These are phyloP conservation scores for Endogone sp. DNA, from an alignment of 192 early-diverging fungal genomes.

Conservation along the genomic window DNA sequence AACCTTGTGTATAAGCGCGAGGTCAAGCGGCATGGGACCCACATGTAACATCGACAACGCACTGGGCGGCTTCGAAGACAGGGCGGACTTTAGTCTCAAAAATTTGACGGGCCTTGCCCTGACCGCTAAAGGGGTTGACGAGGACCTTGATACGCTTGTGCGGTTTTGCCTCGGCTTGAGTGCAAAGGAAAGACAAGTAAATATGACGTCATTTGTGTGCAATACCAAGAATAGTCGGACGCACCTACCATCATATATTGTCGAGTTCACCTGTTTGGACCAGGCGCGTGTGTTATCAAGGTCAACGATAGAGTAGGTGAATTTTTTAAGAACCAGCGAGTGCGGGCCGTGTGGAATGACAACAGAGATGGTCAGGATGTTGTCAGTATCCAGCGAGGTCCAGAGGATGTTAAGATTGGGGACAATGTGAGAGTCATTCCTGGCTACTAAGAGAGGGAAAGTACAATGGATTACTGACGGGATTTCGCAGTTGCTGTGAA, in stretches of 20 bases:
- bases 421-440: not conserved
- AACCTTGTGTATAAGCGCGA: conserved; percentile 4
- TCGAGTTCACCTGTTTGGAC: not conserved
- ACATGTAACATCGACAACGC: conserved; percentile 46
- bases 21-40: conserved; percentile 9
- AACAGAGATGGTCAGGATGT: not conserved
- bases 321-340: not conserved
- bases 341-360: not conserved
- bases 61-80: conserved; percentile 58
- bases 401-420: not conserved
- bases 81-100: conserved; percentile 54
- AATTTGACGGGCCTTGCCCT: conserved; percentile 53
- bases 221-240: too few relatives aligned
- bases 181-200: too few relatives aligned
- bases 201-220: too few relatives aligned
- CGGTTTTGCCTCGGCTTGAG: conserved; percentile 15
- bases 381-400: not conserved
- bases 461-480: too few relatives aligned
- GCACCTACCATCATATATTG: not conserved
- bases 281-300: not conserved
- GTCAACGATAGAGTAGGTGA: not conserved
- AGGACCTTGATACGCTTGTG: conserved; percentile 49
- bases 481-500: too few relatives aligned
- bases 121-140: conserved; percentile 74
- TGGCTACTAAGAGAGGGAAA: too few relatives aligned